phyloP scores from a whole-genome alignment of 2,329 filamentous ascomycete species.

The Aspergillus sp. region DNA sequence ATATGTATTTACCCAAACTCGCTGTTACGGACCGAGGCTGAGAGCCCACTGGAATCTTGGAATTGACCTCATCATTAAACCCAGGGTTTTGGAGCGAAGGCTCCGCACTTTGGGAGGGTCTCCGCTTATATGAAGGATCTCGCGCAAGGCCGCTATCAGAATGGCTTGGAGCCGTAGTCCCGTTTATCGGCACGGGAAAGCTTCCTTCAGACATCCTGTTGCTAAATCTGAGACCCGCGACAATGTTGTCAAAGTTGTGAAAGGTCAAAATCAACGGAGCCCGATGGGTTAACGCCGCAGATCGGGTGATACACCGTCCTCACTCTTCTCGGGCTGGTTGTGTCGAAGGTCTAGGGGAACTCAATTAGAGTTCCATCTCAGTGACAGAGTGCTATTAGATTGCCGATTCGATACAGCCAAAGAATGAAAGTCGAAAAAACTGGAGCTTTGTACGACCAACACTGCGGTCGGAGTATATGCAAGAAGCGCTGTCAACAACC shows the following conservation, averaged over 20 bases:
- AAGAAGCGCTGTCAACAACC: conserved; percentile 5
- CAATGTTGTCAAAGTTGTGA: neutral
- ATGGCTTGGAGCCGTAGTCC: conserved; percentile 18
- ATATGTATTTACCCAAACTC: neutral
- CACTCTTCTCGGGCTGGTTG: neutral
- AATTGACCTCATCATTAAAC: conserved; percentile 15
- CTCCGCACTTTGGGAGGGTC: conserved; percentile 14
- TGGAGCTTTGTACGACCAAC: neutral
- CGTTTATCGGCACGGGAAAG: conserved; percentile 16
- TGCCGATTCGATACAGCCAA: neutral
- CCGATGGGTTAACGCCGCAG: neutral
- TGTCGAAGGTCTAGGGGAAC: neutral
- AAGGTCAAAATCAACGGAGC: neutral
- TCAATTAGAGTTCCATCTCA: conserved; percentile 9
- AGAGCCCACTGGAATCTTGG: neutral
- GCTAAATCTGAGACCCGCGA: neutral
- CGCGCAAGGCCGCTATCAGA: conserved; percentile 26
- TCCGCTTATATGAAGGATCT: conserved; percentile 28
- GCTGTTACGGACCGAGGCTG: neutral
- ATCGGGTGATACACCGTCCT: conserved; percentile 1
- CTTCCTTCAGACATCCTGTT: conserved; percentile 25
- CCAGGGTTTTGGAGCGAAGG: conserved; percentile 16
- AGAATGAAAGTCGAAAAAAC: neutral
- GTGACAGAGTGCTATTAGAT: neutral
- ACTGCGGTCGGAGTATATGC: conserved; percentile 6